phyloP scores from a whole-genome alignment of 768 basidiomycete species.

The Stropharia rugosoannulata region DNA sequence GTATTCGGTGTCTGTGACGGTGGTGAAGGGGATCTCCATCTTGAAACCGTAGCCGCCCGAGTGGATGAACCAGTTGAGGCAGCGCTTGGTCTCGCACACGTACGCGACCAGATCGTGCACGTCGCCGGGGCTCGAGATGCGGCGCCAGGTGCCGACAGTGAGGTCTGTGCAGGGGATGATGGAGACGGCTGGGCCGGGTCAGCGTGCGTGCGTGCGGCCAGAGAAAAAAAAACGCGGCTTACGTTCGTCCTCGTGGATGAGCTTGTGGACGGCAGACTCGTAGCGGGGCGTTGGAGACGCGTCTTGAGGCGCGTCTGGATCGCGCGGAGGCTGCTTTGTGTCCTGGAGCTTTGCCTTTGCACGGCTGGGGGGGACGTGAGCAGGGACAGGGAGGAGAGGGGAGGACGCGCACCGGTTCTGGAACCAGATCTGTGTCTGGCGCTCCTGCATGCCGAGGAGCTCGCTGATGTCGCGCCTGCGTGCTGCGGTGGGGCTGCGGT shows the following conservation, averaged over 20 bases:
- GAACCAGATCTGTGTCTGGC: constrained; percentile 90
- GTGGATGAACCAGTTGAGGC: constrained; percentile 78
- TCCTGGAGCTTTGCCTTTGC: constrained; percentile 80
- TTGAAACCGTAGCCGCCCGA: constrained; percentile 76
- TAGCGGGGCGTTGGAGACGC: constrained; percentile 45
- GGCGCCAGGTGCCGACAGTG: constrained; percentile 76
- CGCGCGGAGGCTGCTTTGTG: constrained; percentile 38
- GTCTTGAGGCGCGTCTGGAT: constrained; percentile 41
- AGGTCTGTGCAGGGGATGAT: constrained; percentile 77
- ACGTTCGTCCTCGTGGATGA: constrained; percentile 82
- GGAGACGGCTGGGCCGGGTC: constrained; percentile 51
- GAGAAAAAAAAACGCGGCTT: constrained; percentile 30
- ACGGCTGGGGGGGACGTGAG: constrained; percentile 43
- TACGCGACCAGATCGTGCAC: constrained; percentile 76
- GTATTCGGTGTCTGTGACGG: constrained; percentile 58
- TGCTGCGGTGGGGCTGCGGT: constrained; percentile 71
- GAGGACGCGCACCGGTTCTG: constrained; percentile 64
- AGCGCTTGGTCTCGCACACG: constrained; percentile 63
- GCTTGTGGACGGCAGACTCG: constrained; percentile 57
- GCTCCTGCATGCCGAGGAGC: constrained; percentile 77
- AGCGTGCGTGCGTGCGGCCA: too few species aligned
- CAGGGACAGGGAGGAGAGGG: background rate
- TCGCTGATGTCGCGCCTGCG: constrained; percentile 74
- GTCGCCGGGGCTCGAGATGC: constrained; percentile 54
- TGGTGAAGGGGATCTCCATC: constrained; percentile 78